A percentile compares a stretch with the other conserved stretches of the same genome.
Conservation (phyloP, 2,329 filamentous ascomycete genomes). For the Aspergillus eucalypticola region DNA sequence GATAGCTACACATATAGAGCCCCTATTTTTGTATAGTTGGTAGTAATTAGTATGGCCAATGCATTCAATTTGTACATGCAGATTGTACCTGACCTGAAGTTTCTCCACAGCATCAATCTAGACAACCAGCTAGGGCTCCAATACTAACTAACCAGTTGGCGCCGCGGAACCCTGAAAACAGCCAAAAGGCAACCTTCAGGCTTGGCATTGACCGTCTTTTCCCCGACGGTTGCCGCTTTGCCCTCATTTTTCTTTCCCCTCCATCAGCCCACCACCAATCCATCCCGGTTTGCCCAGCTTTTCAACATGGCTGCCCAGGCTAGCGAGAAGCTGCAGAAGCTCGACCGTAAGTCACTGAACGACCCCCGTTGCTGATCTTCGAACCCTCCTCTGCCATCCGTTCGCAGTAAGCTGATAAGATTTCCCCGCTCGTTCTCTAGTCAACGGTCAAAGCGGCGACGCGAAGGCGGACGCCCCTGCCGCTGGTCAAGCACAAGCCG, state of each 20-base stretch:
- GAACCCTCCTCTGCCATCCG: background rate
- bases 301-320: conserved; percentile 46
- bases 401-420: conserved; percentile 23
- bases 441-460: conserved; percentile 42
- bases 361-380: background rate
- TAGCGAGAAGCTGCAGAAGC: conserved; percentile 43
- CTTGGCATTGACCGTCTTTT: conserved; percentile 15
- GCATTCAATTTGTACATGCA: background rate
- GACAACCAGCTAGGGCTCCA: background rate
- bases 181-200: background rate
- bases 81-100: background rate
- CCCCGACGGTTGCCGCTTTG: conserved; percentile 10
- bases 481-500: conserved; percentile 40
- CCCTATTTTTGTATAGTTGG: too few species aligned
- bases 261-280: conserved; percentile 24
- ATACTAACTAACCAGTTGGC: background rate
- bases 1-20: too few species aligned
- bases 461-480: conserved; percentile 35
- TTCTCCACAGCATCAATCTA: background rate
- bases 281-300: conserved; percentile 20
- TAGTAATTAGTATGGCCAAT: too few species aligned
- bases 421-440: conserved; percentile 25
- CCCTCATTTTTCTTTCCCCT: conserved; percentile 22
- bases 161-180: background rate
- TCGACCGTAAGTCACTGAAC: conserved; percentile 36